Percentiles rank a stretch among this genome's conserved stretches.
Evolutionary conservation across 768 basidiomycete species (phyloP).

Genomic region (Myochromella boudieri): DNA sequence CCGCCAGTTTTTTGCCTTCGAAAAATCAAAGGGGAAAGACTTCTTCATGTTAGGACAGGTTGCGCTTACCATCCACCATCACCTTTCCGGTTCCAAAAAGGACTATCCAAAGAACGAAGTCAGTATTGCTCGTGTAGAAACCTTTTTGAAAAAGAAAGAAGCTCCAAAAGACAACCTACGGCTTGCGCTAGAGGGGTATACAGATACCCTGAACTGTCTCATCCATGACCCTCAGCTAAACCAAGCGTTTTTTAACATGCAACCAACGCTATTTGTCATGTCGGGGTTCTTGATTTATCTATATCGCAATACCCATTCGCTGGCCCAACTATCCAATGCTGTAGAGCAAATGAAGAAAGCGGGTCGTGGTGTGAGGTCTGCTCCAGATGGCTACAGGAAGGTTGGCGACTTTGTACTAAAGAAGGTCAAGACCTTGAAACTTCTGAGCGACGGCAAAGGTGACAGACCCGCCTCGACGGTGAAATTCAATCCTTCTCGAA

Average conservation of each 20-base stretch:
- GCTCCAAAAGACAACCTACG: not conserved
- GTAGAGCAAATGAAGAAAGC: slow-evolving; percentile 32
- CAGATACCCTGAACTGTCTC: slow-evolving; percentile 17
- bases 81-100: slow-evolving; percentile 6
- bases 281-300: slow-evolving; percentile 39
- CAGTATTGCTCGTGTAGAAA: slow-evolving; percentile 21
- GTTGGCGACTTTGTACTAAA: slow-evolving; percentile 11
- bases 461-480: not conserved
- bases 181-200: not conserved
- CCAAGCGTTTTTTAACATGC: slow-evolving; percentile 21
- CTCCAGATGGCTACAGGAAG: slow-evolving; percentile 9
- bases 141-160: slow-evolving; percentile 18
- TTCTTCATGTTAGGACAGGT: slow-evolving; percentile 45
- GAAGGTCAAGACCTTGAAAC: not conserved
- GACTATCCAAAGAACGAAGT: slow-evolving; percentile 17
- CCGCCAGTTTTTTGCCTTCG: slow-evolving; percentile 39
- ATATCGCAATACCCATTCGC: slow-evolving; percentile 29
- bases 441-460: slow-evolving; percentile 4
- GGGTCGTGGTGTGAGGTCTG: not conserved
- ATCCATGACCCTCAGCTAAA: slow-evolving; percentile 10
- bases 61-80: slow-evolving; percentile 22
- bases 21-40: slow-evolving; percentile 42
- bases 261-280: slow-evolving; percentile 47
- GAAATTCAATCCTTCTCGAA: too few relatives aligned
- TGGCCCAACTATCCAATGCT: slow-evolving; percentile 42